Conservation (phyloP, 2,329 filamentous ascomycete species). For the Xylaria digitata region DNA sequence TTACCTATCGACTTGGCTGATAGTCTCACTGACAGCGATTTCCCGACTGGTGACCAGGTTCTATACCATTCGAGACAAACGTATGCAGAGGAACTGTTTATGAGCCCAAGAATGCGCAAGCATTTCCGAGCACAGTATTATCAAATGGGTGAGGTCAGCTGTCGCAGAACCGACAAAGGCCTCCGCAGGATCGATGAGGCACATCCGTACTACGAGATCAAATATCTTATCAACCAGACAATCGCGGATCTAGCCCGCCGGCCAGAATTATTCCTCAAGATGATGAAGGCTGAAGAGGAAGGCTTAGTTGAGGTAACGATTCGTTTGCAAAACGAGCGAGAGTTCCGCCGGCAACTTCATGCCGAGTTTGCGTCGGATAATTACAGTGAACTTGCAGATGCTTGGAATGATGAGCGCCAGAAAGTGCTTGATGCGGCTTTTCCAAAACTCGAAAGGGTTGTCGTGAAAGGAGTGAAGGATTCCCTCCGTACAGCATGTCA, state of each 20-base stretch:
- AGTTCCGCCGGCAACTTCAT: conserved; percentile 81
- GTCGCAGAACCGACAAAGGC: conserved; percentile 92
- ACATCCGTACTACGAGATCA: conserved; percentile 97
- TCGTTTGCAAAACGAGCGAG: conserved; percentile 77
- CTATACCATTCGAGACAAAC: conserved; percentile 84
- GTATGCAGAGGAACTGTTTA: conserved; percentile 90
- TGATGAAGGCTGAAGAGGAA: conserved; percentile 97
- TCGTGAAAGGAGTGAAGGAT: conserved; percentile 94
- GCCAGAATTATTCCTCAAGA: conserved; percentile 92
- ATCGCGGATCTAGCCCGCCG: conserved; percentile 82
- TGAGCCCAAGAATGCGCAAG: conserved; percentile 89
- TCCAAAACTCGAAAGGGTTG: conserved; percentile 82
- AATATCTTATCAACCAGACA: conserved; percentile 92
- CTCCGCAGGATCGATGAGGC: conserved; percentile 92
- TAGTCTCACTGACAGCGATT: conserved; percentile 76
- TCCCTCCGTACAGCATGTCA: conserved; percentile 93
- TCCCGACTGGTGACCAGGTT: conserved; percentile 79
- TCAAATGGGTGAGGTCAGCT: conserved; percentile 84
- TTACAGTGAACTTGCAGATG: conserved; percentile 92
- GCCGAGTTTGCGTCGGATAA: conserved; percentile 93
- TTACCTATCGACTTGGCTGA: conserved; percentile 90
- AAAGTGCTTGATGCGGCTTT: conserved; percentile 87
- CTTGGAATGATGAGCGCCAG: conserved; percentile 89
- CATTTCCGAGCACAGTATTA: conserved; percentile 87
- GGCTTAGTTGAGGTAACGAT: conserved; percentile 89